Percentiles rank a stretch among this genome's conserved stretches.
phyloP scores from a whole-genome alignment of 371 early-diverging fungal species.

The Mucor irregularis region DNA sequence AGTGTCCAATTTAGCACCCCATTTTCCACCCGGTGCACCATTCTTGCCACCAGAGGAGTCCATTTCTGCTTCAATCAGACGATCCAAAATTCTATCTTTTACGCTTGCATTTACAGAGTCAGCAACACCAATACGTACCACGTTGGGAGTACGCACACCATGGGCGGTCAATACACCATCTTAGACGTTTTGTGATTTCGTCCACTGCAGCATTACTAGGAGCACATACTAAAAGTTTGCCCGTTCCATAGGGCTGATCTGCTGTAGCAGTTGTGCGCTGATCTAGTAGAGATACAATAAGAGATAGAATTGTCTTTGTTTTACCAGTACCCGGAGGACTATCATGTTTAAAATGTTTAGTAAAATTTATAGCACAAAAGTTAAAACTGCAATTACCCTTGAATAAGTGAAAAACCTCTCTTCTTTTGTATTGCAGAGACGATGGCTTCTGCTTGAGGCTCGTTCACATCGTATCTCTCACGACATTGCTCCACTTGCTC shows the following conservation, averaged over 20 bases:
- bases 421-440: slow-evolving; percentile 62
- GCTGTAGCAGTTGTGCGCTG: slow-evolving; percentile 23
- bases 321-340: slow-evolving; percentile 92
- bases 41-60: slow-evolving; percentile 26
- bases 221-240: slow-evolving; percentile 88
- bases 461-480: slow-evolving; percentile 74
- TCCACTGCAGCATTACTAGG: slow-evolving; percentile 98
- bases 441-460: slow-evolving; percentile 90
- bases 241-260: slow-evolving; percentile 2
- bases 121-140: slow-evolving; percentile 83
- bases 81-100: slow-evolving; percentile 71
- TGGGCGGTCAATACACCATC: slow-evolving; percentile 61
- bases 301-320: slow-evolving; percentile 88
- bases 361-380: not conserved
- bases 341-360: no score
- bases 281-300: slow-evolving; percentile 75
- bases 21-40: slow-evolving; percentile 18
- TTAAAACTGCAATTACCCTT: slow-evolving; percentile 59
- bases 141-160: slow-evolving; percentile 65
- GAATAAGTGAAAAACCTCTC: slow-evolving; percentile 87
- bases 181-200: slow-evolving; percentile 87
- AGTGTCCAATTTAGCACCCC: slow-evolving; percentile 23
- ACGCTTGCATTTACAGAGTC: slow-evolving; percentile 78
- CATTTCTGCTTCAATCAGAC: slow-evolving; percentile 55
- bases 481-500: slow-evolving; percentile 53